A percentile compares a stretch with the other conserved stretches of the same genome.
These are phyloP conservation scores for Fusarium begoniae DNA, from an alignment of 2,329 filamentous ascomycete species.

Conservation along the genomic window DNA sequence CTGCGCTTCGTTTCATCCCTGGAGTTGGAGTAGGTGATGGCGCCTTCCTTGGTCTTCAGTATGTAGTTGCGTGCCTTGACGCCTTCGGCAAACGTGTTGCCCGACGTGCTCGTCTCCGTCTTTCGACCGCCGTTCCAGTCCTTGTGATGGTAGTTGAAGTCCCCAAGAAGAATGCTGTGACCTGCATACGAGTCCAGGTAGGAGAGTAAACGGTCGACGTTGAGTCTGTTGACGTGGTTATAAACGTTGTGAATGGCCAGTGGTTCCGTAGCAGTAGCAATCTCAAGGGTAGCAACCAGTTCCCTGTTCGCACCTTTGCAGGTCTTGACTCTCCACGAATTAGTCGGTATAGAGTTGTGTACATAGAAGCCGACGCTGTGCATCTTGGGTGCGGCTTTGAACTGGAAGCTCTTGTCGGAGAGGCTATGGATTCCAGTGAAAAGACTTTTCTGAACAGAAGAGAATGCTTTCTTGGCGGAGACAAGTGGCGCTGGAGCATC, in stretches of 20 bases:
- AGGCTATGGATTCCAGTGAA: background rate
- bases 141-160: constrained; percentile 3
- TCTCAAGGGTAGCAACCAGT: background rate
- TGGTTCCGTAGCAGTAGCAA: background rate
- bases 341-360: background rate
- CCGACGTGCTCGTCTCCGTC: background rate
- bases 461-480: background rate
- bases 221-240: background rate
- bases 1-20: background rate
- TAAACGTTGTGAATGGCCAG: background rate
- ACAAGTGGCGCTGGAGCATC: background rate
- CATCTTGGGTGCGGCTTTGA: background rate
- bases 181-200: no score
- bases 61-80: background rate
- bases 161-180: background rate
- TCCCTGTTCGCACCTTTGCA: background rate
- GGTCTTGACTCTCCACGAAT: background rate
- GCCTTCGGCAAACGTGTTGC: background rate
- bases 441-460: background rate
- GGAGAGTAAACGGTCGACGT: background rate
- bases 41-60: background rate
- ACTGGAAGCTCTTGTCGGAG: background rate
- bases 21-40: background rate
- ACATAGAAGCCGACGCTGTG: background rate
- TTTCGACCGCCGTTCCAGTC: background rate